Base-by-base conservation (phyloP, 2,329 filamentous ascomycete species). In the Aspergillus sp. region DNA sequence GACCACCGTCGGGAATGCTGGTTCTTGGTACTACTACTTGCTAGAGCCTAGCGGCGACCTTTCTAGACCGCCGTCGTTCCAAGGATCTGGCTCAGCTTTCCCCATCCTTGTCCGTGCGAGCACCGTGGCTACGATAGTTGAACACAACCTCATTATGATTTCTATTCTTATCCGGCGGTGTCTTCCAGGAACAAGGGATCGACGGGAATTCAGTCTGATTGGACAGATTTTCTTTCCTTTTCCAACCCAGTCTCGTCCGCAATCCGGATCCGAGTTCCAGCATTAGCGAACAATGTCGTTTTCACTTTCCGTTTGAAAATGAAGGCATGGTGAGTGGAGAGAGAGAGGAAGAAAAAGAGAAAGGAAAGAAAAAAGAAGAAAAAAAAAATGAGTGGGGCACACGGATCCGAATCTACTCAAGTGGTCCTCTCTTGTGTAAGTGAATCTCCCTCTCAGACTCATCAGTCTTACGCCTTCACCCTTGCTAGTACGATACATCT, bases 21-120 rank as follows among this genome's bases (percentile, higher is more conserved):
- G 19, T 19, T 38, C 21, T 36, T 15, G 50, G 30, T 19, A 30
- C 28, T 30, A 30, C 28, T 30, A 23, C 21, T 13, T 58, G 23
- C 51, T 58, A 36, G 21, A 43, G 53, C 53, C 58, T 57, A 64
- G 48, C 45, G 43, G 55, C 49, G 55, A 47, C 63, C 60, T 62
- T 64, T 63, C 60, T 61, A 61, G 60, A 59, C 63, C 63, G 52
- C 58, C 61, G 59, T 55, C 62, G 60, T 64, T 66, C 60, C 65
- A 66, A 45, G 62, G 65, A 63, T 63, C 64, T 60, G 60, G 57
- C 47, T 57, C 55, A 38, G 30, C 48, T 49, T 28, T 7, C 39
- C 41, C 53, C 53, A 55, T 48, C 58, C 58, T 51, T 57, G 57
- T 59, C 57, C 53, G 57, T 59, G 57, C 60, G 57, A 53, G 28